Evolutionary conservation across 345 rosid genomes (phyloP).

Genomic region (Linum lewisii): DNA sequence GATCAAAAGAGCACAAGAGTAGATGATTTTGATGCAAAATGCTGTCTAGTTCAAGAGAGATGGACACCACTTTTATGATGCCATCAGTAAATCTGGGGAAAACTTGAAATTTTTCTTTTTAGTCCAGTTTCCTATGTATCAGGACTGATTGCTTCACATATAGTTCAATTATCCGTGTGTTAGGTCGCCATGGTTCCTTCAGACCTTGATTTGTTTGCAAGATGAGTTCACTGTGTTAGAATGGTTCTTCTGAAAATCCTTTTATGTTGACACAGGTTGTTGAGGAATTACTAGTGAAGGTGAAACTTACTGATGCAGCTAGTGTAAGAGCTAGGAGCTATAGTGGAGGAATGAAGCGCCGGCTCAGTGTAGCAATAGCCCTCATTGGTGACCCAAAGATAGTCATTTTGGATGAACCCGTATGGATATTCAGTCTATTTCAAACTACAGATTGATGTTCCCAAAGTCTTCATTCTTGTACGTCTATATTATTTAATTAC

Average conservation of each 20-base stretch:
- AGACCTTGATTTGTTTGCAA: background rate
- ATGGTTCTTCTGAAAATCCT: background rate
- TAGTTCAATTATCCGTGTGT: background rate
- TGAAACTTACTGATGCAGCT: constrained; percentile 53
- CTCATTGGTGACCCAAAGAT: constrained; percentile 81
- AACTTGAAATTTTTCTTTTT: background rate
- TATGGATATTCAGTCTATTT: constrained; percentile 13
- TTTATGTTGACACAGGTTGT: constrained; percentile 33
- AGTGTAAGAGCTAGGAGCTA: constrained; percentile 74
- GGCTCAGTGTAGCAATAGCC: constrained; percentile 86
- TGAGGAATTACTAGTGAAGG: constrained; percentile 58
- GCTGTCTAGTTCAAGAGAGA: no score
- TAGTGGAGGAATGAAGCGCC: constrained; percentile 96
- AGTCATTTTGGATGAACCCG: constrained; percentile 83
- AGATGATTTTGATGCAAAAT: no score
- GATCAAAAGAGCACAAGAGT: no score
- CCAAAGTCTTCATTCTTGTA: background rate
- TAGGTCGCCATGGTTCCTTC: background rate
- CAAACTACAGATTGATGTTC: background rate
- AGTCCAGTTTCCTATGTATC: background rate
- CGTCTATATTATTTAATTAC: background rate
- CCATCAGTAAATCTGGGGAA: constrained; percentile 36
- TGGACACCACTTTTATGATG: no score
- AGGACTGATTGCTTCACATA: constrained; percentile 3
- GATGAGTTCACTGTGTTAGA: background rate